A percentile compares a stretch with the other conserved stretches of the same genome.
Evolutionary conservation across 805 yeast species (phyloP).

Genomic region (Wickerhamomyces subpelliculosus): DNA sequence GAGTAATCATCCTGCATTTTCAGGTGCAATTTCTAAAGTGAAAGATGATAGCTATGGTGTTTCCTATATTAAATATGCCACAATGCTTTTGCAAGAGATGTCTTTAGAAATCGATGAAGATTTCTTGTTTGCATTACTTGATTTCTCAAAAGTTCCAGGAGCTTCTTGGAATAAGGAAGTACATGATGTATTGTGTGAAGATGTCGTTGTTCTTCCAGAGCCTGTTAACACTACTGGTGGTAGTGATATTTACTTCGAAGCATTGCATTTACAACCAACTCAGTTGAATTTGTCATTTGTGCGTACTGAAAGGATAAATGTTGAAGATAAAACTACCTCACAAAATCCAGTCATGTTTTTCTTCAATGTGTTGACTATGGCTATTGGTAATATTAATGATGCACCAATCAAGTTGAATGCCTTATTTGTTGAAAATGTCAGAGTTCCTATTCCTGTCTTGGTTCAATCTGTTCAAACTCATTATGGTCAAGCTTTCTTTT

Average conservation of each 20-base stretch:
- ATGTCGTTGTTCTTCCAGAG: conserved; percentile 58
- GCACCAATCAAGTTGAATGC: conserved; percentile 92
- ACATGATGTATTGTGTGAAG: conserved; percentile 55
- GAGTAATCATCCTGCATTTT: conserved; percentile 84
- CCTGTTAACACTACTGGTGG: conserved; percentile 50
- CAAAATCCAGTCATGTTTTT: conserved; percentile 69
- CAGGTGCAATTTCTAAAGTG: conserved; percentile 76
- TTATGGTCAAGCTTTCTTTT: conserved; percentile 86
- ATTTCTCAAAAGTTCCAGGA: conserved; percentile 75
- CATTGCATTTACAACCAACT: conserved; percentile 86
- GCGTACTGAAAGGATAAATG: conserved; percentile 72
- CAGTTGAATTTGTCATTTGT: conserved; percentile 85
- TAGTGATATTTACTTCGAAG: conserved; percentile 85
- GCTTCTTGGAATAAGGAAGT: conserved; percentile 57
- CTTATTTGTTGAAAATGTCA: conserved; percentile 76
- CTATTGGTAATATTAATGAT: conserved; percentile 93
- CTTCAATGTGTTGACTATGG: conserved; percentile 87
- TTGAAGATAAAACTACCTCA: conserved; percentile 53
- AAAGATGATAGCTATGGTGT: conserved; percentile 92
- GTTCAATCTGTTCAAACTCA: conserved; percentile 69
- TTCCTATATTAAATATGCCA: conserved; percentile 83
- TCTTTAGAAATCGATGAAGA: conserved; percentile 93
- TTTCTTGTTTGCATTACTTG: conserved; percentile 73
- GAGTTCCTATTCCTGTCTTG: conserved; percentile 77
- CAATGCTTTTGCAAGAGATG: conserved; percentile 82